Evolutionary conservation across 768 basidiomycete genomes (phyloP).

Genomic region (Leccinum longicurvipes): DNA sequence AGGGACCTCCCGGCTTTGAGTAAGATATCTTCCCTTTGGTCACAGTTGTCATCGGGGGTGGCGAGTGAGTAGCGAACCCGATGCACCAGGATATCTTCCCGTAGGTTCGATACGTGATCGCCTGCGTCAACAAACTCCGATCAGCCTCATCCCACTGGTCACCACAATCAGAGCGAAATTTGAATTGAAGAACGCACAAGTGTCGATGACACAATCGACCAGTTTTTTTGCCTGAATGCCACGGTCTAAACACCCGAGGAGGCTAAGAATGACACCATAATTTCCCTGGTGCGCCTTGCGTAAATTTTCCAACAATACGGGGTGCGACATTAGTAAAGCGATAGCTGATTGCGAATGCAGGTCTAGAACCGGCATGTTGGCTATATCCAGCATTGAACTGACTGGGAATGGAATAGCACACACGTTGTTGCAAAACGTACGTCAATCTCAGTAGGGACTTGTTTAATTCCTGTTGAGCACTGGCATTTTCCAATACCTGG

Average conservation of each 20-base stretch:
- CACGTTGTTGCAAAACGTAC: conserved; percentile 77
- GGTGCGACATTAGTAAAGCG: conserved; percentile 76
- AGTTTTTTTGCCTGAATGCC: conserved; percentile 83
- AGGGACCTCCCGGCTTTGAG: conserved; percentile 70
- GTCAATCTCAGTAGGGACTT: conserved; percentile 75
- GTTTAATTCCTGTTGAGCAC: conserved; percentile 74
- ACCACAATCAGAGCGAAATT: neutral
- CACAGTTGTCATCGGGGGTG: conserved; percentile 63
- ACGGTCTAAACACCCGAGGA: conserved; percentile 89
- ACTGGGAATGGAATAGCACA: conserved; percentile 13
- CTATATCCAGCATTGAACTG: neutral
- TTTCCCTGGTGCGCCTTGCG: conserved; percentile 91
- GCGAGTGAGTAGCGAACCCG: conserved; percentile 85
- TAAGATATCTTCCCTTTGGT: conserved; percentile 48
- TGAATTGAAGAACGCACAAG: conserved; percentile 36
- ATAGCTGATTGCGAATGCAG: conserved; percentile 79
- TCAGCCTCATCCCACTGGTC: conserved; percentile 6
- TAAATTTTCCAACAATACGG: conserved; percentile 77
- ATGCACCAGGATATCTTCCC: conserved; percentile 83
- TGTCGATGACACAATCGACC: conserved; percentile 88
- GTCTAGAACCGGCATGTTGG: conserved; percentile 38
- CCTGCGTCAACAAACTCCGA: conserved; percentile 41
- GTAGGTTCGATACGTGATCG: conserved; percentile 87
- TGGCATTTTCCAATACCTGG: conserved; percentile 70
- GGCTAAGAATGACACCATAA: conserved; percentile 85